Base-by-base conservation (phyloP, 169 alveolate species). In the Perkinsus marinus region DNA sequence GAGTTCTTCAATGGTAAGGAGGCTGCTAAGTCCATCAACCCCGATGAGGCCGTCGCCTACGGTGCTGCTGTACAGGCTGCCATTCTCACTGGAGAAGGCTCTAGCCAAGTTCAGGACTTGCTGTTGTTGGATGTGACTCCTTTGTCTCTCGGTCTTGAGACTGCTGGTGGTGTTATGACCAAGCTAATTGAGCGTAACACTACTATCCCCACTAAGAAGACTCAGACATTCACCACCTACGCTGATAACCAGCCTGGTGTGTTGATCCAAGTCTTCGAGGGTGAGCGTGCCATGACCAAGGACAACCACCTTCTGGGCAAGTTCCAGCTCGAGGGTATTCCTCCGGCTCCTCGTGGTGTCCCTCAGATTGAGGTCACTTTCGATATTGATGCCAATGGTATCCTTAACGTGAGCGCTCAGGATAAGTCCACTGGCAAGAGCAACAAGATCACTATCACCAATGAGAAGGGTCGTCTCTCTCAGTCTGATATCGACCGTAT, bases 301-400 rank as follows among this genome's bases (percentile, higher is more conserved):
- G 99, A 98, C 93, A 97, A 97, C 94, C 97, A 98, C 93, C 93
- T 96, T 38, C 96, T 98, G 92, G 99, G 99, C 68, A 97, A 96
- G 96, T 98, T 98, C 98, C 97, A 97, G 94, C 95, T 97, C 90
- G 98, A 97, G 89, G 99, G 99, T 41, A 98, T 98, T 89, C 98
- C 99, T 34, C 99, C 99, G 10, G 98, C 99, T 39, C 99, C 99
- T 37, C 95, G 99, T 93, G 98, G 98, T 69, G 98, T 97, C 13
- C 99, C 99, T 37, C 99, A 98, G 95, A 98, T 98, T 93, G 99
- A 98, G 94, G 99, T 98, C 91, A 97, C 99, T 30, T 98, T 98
- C 93, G 99, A 98, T 94, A 96, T 98, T 57, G 99, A 98, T 95
- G 99, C 98, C 89, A 98, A 98, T 95, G 99, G 99, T 92, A 97